A percentile compares a stretch with the other conserved stretches of the same genome.
Evolutionary conservation across 768 basidiomycete genomes (phyloP).

Genomic region (Lyophyllum shimeji): DNA sequence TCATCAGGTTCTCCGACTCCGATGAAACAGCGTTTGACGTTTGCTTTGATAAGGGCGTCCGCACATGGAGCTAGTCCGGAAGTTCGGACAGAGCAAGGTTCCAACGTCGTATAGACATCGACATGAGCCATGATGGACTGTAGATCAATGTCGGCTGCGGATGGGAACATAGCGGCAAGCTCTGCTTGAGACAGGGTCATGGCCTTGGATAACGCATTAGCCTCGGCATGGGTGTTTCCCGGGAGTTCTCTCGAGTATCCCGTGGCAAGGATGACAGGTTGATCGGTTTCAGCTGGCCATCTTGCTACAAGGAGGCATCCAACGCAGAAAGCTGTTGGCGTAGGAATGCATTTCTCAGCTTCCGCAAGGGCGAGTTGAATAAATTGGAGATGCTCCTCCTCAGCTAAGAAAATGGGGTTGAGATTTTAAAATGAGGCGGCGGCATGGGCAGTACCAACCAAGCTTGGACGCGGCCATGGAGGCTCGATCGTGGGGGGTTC

Average conservation of each 20-base stretch:
- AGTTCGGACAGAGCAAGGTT: slow-evolving; percentile 90
- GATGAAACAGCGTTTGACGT: slow-evolving; percentile 76
- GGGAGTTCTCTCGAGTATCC: slow-evolving; percentile 90
- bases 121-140: slow-evolving; percentile 55
- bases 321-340: slow-evolving; percentile 85
- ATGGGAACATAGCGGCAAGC: slow-evolving; percentile 44
- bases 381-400: slow-evolving; percentile 38
- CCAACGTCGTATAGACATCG: slow-evolving; percentile 93
- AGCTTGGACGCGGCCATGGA: slow-evolving; percentile 6
- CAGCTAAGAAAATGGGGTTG: slow-evolving; percentile 9
- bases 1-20: slow-evolving; percentile 92
- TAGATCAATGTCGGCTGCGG: slow-evolving; percentile 30
- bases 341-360: slow-evolving; percentile 68
- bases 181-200: slow-evolving; percentile 40
- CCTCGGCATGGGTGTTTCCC: slow-evolving; percentile 97
- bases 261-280: slow-evolving; percentile 61
- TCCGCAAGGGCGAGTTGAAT: slow-evolving; percentile 68
- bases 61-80: slow-evolving; percentile 88
- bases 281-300: slow-evolving; percentile 33
- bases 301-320: slow-evolving; percentile 72
- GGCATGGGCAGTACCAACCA: slow-evolving; percentile 7
- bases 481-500: no score
- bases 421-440: neutral
- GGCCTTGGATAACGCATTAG: slow-evolving; percentile 84
- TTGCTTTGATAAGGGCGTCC: slow-evolving; percentile 73